These are phyloP conservation scores for Kwoniella bestiolae DNA, from an alignment of 768 basidiomycete genomes.

Conservation along the genomic window DNA sequence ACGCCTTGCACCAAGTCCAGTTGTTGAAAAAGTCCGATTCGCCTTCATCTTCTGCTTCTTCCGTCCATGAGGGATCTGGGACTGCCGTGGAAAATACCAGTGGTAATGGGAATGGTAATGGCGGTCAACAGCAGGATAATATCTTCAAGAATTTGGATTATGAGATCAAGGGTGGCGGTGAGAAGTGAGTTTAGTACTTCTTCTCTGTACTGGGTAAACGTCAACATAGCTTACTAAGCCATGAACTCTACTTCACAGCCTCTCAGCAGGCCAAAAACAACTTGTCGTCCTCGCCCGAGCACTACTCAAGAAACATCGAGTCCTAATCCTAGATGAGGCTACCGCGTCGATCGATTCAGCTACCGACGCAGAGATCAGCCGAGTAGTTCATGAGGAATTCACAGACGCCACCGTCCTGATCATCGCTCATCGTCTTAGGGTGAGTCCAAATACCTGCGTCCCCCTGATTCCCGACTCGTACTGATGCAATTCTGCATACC, in stretches of 20 bases:
- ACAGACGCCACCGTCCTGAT: slow-evolving; percentile 46
- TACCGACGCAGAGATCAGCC: slow-evolving; percentile 48
- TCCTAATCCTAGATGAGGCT: slow-evolving; percentile 52
- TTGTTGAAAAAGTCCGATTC: slow-evolving; percentile 22
- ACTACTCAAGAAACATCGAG: slow-evolving; percentile 43
- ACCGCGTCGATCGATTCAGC: slow-evolving; percentile 52
- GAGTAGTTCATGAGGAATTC: slow-evolving; percentile 47
- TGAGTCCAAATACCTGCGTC: slow-evolving; percentile 6
- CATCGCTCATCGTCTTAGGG: slow-evolving; percentile 52
- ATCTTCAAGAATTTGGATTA: slow-evolving; percentile 48
- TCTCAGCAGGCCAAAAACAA: slow-evolving; percentile 53
- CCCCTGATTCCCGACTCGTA: no score
- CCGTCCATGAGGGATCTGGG: not conserved
- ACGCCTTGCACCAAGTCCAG: slow-evolving; percentile 49
- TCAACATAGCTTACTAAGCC: no score
- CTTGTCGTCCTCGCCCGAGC: slow-evolving; percentile 52
- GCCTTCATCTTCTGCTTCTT: not conserved
- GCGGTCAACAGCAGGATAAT: slow-evolving; percentile 21
- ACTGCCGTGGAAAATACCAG: not conserved
- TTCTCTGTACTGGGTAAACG: no score
- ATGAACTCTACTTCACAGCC: no score
- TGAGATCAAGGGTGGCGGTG: slow-evolving; percentile 49
- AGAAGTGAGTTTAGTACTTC: slow-evolving; percentile 51
- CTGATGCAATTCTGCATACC: not conserved
- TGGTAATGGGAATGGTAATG: not conserved